phyloP scores from a whole-genome alignment of 1,139 yeast species.

The Pichia sp. region DNA sequence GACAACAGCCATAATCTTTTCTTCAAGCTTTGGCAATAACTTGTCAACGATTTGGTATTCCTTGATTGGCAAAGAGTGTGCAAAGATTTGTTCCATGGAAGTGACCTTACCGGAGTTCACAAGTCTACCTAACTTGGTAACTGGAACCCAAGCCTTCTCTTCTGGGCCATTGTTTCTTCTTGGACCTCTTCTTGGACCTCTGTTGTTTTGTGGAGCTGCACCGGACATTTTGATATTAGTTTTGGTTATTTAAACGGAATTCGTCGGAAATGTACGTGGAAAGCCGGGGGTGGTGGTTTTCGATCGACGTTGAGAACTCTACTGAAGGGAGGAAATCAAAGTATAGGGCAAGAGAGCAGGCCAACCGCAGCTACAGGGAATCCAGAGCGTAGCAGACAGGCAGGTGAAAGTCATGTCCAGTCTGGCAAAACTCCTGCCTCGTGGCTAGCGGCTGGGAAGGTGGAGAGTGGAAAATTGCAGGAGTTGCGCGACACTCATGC shows the following conservation, averaged over 20 bases:
- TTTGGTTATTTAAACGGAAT: conserved; percentile 4
- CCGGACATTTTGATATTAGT: conserved; percentile 50
- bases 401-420: too few relatives aligned
- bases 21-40: conserved; percentile 92
- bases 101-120: conserved; percentile 98
- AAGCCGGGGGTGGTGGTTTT: conserved; percentile 88
- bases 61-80: conserved; percentile 99
- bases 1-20: conserved; percentile 99
- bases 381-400: too few relatives aligned
- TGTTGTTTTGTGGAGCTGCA: conserved; percentile 38
- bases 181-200: conserved; percentile 50
- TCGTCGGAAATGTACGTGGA: conserved; percentile 86
- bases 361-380: too few relatives aligned
- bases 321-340: too few relatives aligned
- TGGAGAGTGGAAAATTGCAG: too few relatives aligned
- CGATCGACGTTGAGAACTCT: conserved; percentile 47
- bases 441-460: too few relatives aligned
- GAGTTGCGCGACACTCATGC: too few relatives aligned
- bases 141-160: conserved; percentile 99
- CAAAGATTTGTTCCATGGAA: conserved; percentile 96
- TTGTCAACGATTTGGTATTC: conserved; percentile 98
- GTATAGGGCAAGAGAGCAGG: too few relatives aligned
- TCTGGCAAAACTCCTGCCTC: too few relatives aligned
- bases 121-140: conserved; percentile 99
- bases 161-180: conserved; percentile 65